These are phyloP conservation scores for Kazachstania psychrophila DNA, from an alignment of 805 yeast species.

Conservation along the genomic window DNA sequence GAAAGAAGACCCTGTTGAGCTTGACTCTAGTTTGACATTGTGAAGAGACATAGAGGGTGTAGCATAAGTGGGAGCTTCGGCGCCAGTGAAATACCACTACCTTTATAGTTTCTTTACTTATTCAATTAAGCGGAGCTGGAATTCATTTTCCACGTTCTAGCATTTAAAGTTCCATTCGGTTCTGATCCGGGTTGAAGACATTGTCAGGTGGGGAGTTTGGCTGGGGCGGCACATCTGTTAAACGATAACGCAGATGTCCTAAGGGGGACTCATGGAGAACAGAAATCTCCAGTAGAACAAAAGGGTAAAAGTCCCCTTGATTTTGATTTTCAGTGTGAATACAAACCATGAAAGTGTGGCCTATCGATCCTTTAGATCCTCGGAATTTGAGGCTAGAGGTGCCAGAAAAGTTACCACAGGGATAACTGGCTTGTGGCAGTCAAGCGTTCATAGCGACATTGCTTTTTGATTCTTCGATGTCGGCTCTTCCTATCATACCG, in stretches of 20 bases:
- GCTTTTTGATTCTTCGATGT: slow-evolving; percentile 41
- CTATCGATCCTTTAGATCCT: slow-evolving; percentile 41
- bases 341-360: slow-evolving; percentile 42
- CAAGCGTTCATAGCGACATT: slow-evolving; percentile 42
- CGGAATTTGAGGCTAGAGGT: slow-evolving; percentile 39
- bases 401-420: slow-evolving; percentile 38
- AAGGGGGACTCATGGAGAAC: slow-evolving; percentile 41
- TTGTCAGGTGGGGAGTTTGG: slow-evolving; percentile 34
- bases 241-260: slow-evolving; percentile 39
- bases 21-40: slow-evolving; percentile 38
- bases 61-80: slow-evolving; percentile 35
- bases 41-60: slow-evolving; percentile 32
- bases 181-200: slow-evolving; percentile 4
- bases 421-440: slow-evolving; percentile 40
- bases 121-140: slow-evolving; percentile 35
- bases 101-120: slow-evolving; percentile 25
- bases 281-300: slow-evolving; percentile 41
- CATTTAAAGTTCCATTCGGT: slow-evolving; percentile 28
- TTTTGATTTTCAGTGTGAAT: slow-evolving; percentile 40
- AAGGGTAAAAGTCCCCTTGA: slow-evolving; percentile 40
- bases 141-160: slow-evolving; percentile 25
- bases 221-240: slow-evolving; percentile 41
- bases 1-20: slow-evolving; percentile 32
- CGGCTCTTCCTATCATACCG: slow-evolving; percentile 44
- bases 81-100: slow-evolving; percentile 35